Conservation (phyloP, 345 rosid species). For the Salix udensis region DNA sequence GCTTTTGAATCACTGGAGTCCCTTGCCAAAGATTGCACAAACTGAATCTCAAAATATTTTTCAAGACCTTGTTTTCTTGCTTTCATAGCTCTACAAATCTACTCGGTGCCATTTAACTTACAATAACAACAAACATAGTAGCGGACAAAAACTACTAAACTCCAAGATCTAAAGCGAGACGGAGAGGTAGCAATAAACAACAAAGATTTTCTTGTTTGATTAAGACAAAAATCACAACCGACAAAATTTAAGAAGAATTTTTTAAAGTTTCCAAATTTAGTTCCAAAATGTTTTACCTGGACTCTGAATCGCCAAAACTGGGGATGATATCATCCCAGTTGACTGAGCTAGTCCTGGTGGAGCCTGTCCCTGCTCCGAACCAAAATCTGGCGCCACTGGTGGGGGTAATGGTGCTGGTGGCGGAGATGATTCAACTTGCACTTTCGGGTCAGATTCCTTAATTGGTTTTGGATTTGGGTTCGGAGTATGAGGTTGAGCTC, state of each 20-base stretch:
- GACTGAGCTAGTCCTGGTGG: slow-evolving; percentile 34
- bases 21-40: slow-evolving; percentile 23
- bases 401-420: slow-evolving; percentile 14
- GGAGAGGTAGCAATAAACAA: slow-evolving; percentile 18
- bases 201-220: slow-evolving; percentile 20
- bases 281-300: slow-evolving; percentile 36
- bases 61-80: background rate
- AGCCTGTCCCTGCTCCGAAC: slow-evolving; percentile 5
- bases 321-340: slow-evolving; percentile 34
- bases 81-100: background rate
- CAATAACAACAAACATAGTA: slow-evolving; percentile 43
- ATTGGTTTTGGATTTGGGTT: slow-evolving; percentile 10
- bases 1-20: slow-evolving; percentile 27
- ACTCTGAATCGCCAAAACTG: slow-evolving; percentile 44
- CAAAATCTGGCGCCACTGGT: slow-evolving; percentile 5
- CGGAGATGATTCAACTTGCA: slow-evolving; percentile 33
- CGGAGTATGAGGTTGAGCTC: slow-evolving; percentile 30
- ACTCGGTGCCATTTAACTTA: background rate
- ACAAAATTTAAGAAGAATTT: slow-evolving; percentile 24
- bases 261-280: slow-evolving; percentile 14
- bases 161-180: slow-evolving; percentile 39
- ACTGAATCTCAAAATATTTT: slow-evolving; percentile 16
- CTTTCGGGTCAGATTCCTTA: slow-evolving; percentile 33
- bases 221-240: slow-evolving; percentile 29
- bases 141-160: slow-evolving; percentile 55